Evolutionary conservation across 2,329 filamentous ascomycete species (phyloP).

Genomic region (Colletotrichum orbiculare): DNA sequence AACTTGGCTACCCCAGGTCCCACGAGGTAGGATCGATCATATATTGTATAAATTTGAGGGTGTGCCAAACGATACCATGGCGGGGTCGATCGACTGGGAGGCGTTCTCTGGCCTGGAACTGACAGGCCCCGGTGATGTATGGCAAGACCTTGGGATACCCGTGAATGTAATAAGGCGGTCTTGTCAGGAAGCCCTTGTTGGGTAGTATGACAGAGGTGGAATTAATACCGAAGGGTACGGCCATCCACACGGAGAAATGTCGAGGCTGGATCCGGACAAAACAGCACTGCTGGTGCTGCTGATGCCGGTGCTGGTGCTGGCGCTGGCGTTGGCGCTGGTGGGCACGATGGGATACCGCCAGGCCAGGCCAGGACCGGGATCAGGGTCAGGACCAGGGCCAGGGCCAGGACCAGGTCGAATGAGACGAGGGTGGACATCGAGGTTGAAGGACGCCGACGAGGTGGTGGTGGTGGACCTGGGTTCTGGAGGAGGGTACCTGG

Average conservation of each 20-base stretch:
- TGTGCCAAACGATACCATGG: slow-evolving; percentile 50
- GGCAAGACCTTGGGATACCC: slow-evolving; percentile 44
- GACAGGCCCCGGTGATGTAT: slow-evolving; percentile 55
- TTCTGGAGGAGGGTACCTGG: slow-evolving; percentile 44
- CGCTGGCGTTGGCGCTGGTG: slow-evolving; percentile 45
- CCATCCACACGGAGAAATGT: slow-evolving; percentile 58
- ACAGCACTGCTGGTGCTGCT: too few species aligned
- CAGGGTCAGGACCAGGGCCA: too few species aligned
- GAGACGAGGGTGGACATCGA: too few species aligned
- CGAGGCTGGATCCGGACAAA: slow-evolving; percentile 56
- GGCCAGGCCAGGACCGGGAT: slow-evolving; percentile 29
- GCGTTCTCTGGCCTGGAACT: slow-evolving; percentile 47
- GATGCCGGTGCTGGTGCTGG: too few species aligned
- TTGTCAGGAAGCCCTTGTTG: slow-evolving; percentile 52
- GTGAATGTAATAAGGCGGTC: slow-evolving; percentile 48
- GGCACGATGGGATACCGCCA: slow-evolving; percentile 37
- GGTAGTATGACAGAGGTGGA: slow-evolving; percentile 58
- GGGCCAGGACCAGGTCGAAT: too few species aligned
- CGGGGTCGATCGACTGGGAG: slow-evolving; percentile 52
- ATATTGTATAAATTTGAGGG: slow-evolving; percentile 52
- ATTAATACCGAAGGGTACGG: slow-evolving; percentile 59
- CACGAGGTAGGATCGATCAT: slow-evolving; percentile 42
- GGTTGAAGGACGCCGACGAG: too few species aligned
- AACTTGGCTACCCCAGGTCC: slow-evolving; percentile 40
- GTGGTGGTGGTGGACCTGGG: too few species aligned